These are phyloP conservation scores for Aspergillus bombycis DNA, from an alignment of 2,329 filamentous ascomycete species.

Conservation along the genomic window DNA sequence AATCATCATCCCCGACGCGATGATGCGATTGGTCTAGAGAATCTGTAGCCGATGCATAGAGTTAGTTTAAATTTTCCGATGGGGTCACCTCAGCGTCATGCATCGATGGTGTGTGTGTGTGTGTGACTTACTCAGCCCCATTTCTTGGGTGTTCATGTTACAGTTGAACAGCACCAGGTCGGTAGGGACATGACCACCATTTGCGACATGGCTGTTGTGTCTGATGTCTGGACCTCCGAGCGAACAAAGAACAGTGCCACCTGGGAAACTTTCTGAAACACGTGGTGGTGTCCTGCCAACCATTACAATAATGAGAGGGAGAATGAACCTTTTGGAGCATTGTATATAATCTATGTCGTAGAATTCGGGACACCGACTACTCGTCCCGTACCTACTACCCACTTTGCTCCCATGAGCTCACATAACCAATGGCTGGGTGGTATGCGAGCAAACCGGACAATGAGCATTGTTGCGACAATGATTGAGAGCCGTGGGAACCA, in stretches of 20 bases:
- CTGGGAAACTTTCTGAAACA: background rate
- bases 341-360: background rate
- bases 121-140: background rate
- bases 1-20: background rate
- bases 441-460: background rate
- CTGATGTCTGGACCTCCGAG: background rate
- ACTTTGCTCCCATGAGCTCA: background rate
- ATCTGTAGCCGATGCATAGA: background rate
- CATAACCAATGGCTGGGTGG: background rate
- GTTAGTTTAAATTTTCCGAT: conserved; percentile 1
- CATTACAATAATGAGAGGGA: background rate
- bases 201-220: background rate
- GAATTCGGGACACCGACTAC: background rate
- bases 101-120: background rate
- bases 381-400: background rate
- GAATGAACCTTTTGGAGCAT: background rate
- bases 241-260: background rate
- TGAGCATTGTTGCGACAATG: background rate
- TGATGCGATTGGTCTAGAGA: background rate
- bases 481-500: background rate
- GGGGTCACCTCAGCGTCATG: background rate
- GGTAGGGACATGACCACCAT: background rate
- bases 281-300: background rate
- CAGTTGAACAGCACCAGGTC: background rate
- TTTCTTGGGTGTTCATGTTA: background rate